These are phyloP conservation scores for Blastobotrys chiropterorum DNA, from an alignment of 805 yeast species.

Conservation along the genomic window DNA sequence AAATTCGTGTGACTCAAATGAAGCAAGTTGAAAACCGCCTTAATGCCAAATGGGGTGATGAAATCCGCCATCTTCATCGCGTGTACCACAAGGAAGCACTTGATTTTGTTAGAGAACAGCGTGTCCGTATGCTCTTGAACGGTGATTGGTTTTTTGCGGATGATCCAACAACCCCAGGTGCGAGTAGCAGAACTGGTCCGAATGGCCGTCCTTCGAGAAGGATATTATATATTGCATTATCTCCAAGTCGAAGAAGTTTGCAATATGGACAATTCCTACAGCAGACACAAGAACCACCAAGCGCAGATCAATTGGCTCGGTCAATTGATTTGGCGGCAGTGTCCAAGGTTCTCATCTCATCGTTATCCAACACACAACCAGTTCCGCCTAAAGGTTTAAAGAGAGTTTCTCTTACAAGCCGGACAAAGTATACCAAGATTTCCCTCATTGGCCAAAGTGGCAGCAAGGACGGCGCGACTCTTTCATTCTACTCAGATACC, in stretches of 20 bases:
- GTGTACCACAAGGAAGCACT: constrained; percentile 51
- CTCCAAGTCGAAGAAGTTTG: constrained; percentile 59
- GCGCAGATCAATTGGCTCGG: constrained; percentile 35
- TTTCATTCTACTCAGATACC: constrained; percentile 65
- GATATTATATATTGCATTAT: constrained; percentile 48
- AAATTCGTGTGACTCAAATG: constrained; percentile 52
- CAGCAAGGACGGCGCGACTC: constrained; percentile 33
- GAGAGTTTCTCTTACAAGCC: constrained; percentile 52
- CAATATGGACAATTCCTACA: constrained; percentile 54
- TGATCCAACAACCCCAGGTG: constrained; percentile 34
- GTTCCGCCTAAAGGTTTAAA: constrained; percentile 30
- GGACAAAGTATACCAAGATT: constrained; percentile 52
- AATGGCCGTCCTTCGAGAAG: constrained; percentile 23
- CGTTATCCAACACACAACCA: constrained; percentile 31
- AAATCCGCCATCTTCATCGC: constrained; percentile 44
- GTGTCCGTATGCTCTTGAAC: constrained; percentile 61
- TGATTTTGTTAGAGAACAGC: constrained; percentile 69
- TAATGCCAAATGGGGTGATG: constrained; percentile 38
- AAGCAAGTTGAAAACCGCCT: constrained; percentile 28
- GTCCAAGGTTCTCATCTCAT: constrained; percentile 43
- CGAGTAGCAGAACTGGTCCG: constrained; percentile 2
- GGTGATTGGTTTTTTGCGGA: constrained; percentile 80
- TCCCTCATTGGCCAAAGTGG: constrained; percentile 39
- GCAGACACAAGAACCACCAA: constrained; percentile 45
- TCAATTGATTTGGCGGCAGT: constrained; percentile 28